phyloP scores from a whole-genome alignment of 1,139 yeast genomes.

The Yamadazyma membranifaciens region DNA sequence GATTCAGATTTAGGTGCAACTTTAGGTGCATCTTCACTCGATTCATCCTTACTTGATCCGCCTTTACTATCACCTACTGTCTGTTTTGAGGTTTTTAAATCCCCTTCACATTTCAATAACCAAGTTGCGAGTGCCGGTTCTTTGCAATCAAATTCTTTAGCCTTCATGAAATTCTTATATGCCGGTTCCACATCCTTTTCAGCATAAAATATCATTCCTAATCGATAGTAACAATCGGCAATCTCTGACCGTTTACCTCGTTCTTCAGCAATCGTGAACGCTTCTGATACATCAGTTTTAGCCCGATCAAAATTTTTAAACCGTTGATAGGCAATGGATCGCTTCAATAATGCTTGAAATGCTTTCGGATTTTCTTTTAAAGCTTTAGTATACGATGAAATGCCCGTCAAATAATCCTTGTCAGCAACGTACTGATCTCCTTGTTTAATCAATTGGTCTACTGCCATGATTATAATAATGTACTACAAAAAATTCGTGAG shows the following conservation, averaged over 20 bases:
- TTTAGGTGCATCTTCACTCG: neutral
- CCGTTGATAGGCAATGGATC: conserved; percentile 58
- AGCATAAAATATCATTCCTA: conserved; percentile 51
- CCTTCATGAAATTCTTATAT: conserved; percentile 45
- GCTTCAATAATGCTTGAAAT: conserved; percentile 50
- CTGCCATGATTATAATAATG: conserved; percentile 30
- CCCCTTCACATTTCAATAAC: conserved; percentile 45
- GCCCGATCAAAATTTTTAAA: conserved; percentile 50
- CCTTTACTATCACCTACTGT: neutral
- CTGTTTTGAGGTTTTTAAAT: conserved; percentile 12
- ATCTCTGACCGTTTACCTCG: conserved; percentile 54
- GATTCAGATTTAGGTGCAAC: neutral
- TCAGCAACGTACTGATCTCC: conserved; percentile 32
- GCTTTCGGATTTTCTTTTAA: conserved; percentile 44
- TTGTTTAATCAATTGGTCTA: conserved; percentile 34
- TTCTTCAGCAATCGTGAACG: conserved; percentile 51
- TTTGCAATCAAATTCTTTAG: conserved; percentile 45
- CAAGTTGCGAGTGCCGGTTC: conserved; percentile 53
- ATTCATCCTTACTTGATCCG: neutral
- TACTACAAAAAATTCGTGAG: too few relatives aligned
- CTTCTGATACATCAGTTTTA: conserved; percentile 51
- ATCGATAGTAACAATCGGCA: conserved; percentile 58
- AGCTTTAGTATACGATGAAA: conserved; percentile 30
- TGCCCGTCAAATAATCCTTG: conserved; percentile 39
- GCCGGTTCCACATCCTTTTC: conserved; percentile 51